Percentiles rank a stretch among this genome's conserved stretches.
These are phyloP conservation scores for Heracleum sosnowskyi DNA, from an alignment of 129 eudicot species.

Conservation along the genomic window DNA sequence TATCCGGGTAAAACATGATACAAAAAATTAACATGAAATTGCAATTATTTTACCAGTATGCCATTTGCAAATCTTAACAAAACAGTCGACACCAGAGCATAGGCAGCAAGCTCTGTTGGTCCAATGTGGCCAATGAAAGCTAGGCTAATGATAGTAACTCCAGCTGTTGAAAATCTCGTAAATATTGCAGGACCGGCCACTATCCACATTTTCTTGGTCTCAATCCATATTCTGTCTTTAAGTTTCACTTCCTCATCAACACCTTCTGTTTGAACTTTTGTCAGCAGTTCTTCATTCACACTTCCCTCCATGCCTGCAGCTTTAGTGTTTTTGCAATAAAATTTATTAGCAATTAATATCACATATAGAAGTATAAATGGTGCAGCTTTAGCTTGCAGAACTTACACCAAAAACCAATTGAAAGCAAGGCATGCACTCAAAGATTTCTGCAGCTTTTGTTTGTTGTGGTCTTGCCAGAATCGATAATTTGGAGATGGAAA, in stretches of 20 bases:
- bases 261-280: background rate
- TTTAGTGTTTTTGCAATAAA: background rate
- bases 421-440: too few species aligned
- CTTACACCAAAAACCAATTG: too few species aligned
- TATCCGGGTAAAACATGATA: background rate
- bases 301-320: slow-evolving; percentile 16
- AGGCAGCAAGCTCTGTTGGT: slow-evolving; percentile 44
- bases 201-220: slow-evolving; percentile 37
- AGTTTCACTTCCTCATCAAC: slow-evolving; percentile 16
- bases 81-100: slow-evolving; percentile 32
- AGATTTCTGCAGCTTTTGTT: too few species aligned
- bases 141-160: slow-evolving; percentile 27
- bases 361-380: background rate
- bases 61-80: slow-evolving; percentile 39
- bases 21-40: background rate
- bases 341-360: background rate
- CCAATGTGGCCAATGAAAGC: slow-evolving; percentile 48
- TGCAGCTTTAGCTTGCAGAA: too few species aligned
- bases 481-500: too few species aligned
- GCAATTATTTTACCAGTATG: slow-evolving; percentile 25
- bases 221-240: slow-evolving; percentile 22
- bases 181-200: slow-evolving; percentile 47
- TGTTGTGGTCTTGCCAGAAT: too few species aligned
- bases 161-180: slow-evolving; percentile 33
- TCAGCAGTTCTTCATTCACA: slow-evolving; percentile 11